Evolutionary conservation across 768 basidiomycete species (phyloP), one percentile per base, ranked within the genome.

Genomic region (Leccinum sublutescens): DNA sequence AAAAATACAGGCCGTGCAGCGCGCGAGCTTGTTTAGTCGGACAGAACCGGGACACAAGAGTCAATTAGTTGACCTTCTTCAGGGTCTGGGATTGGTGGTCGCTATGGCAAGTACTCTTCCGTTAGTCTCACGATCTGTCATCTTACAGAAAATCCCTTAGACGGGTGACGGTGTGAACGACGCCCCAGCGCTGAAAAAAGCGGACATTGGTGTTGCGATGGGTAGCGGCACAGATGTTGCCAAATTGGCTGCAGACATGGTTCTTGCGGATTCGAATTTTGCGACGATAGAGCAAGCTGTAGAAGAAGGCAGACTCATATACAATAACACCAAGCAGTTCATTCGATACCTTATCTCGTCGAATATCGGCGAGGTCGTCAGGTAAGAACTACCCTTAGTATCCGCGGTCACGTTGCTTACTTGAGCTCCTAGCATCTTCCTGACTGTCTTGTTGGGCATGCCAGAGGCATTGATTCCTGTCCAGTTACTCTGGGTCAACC

Each of bases 311-410:
- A 81, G 96, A 75, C 81, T 96, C 58, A 99, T 98, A 69, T 98
- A 98, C 76, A 98, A 98, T 78, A 99, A 99, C 77, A 98, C 95
- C 49, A 99, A 99, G 78, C 96, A 98, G 73, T 99, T 99, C 76
- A 98, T 99, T 75, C 89, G 96, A 68, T 99, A 98, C 78, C 88
- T 99, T 70, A 98, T 93, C 76, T 97, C 95, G 31, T 95, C 93
- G 59, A 98, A 97, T 79, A 97, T 97, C 71, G 95, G 95, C 56
- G 95, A 97, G 74, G 95, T 96, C 64, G 93, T 96, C 76, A 91
- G 86, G 76, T 77, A 66, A 43, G 68, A 17, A n/a, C n/a, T 14
- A 29, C 3, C 17, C 40, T 23, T 31, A 8, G 17, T 25, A 23
- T 8, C 19, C 9, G 9, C 57, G 7, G n/a, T 3, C 10, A 31